Percentiles rank a stretch among this genome's conserved stretches.
These are phyloP conservation scores for Aspergillus transmontanensis DNA, from an alignment of 2,329 filamentous ascomycete species.

Conservation along the genomic window DNA sequence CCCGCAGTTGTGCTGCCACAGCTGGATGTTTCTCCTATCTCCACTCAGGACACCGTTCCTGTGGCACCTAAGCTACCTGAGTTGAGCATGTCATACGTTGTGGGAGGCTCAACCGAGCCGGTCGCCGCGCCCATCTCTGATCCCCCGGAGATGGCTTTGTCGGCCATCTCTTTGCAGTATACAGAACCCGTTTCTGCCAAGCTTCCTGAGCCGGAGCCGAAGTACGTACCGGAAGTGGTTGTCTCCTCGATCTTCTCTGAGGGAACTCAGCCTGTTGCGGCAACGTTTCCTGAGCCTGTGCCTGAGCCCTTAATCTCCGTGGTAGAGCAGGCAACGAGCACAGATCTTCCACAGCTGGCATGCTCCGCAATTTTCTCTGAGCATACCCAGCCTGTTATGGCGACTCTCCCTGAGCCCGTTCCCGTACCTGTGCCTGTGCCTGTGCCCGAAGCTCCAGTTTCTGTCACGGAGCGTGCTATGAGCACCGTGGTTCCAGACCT, in stretches of 20 bases:
- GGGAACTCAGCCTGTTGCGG: constrained; percentile 23
- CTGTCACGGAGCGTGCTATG: background rate
- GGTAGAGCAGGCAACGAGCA: constrained; percentile 22
- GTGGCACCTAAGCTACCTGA: constrained; percentile 46
- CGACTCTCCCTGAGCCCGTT: constrained; percentile 20
- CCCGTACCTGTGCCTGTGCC: constrained; percentile 25
- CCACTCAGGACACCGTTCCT: constrained; percentile 39
- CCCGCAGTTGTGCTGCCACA: constrained; percentile 24
- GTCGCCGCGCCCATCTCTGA: constrained; percentile 21
- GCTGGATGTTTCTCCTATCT: constrained; percentile 36
- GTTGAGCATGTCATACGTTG: constrained; percentile 35
- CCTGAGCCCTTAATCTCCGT: constrained; percentile 19
- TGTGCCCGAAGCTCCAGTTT: background rate
- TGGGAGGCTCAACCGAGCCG: constrained; percentile 34
- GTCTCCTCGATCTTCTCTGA: constrained; percentile 30
- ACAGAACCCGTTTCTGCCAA: constrained; percentile 24
- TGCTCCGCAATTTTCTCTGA: constrained; percentile 35
- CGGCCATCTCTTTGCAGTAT: constrained; percentile 36
- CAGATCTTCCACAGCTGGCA: constrained; percentile 21
- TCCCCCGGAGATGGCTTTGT: constrained; percentile 31
- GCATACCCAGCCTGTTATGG: constrained; percentile 27
- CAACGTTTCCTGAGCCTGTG: constrained; percentile 26
- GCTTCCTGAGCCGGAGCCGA: constrained; percentile 16
- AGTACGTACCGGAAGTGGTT: constrained; percentile 21
- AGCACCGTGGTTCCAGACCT: constrained; percentile 21